Base-by-base conservation (phyloP, 768 basidiomycete species). In the Pulveroboletus ravenelii region DNA sequence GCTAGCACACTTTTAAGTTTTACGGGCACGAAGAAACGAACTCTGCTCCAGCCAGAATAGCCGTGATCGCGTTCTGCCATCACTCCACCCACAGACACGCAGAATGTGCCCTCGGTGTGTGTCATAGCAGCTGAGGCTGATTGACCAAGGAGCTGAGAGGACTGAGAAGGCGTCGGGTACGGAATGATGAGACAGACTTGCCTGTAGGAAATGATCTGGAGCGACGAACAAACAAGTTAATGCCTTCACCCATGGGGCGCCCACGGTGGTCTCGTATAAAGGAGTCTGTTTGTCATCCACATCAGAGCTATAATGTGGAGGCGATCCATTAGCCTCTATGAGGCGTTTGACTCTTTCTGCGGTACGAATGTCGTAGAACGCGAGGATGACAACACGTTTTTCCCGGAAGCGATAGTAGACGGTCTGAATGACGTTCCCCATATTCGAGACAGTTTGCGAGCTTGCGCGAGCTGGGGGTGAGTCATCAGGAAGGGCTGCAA, bases 341-440 rank as follows among this genome's bases (percentile, higher is more conserved):
- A 74, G 55, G 10, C 57, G 60, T 43, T 75, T 73, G 27, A 79
- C 79, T 6, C 70, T 72, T 36, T 70, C 70, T 3, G 82, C 78
- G 43, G 82, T 70, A 45, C 83, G 76, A 39, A 77, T 62, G 55
- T 87, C 83, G 64, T 76, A 79, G 55, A 86, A 85, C 7, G 81
- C 77, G 52, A 85, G 71, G 40, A 85, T 68, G 38, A 78, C 67
- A 7, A 82, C 82, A 34, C 78, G 70, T 10, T 72, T 71, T 43
- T 72, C 69, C 45, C 77, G 77, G 53, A 74, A 75, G 31, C 76
- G 75, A 32, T 75, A 73, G 55, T 78, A 79, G 44, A 85, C 74
- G 9, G 80, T 81, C 60, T 82, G 81, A 50, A 86, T 74, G 42
- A 64, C 63, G 32, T 63, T 62, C 15, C 55, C 48, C 6, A 58